Evolutionary conservation across 768 basidiomycete species (phyloP).

Genomic region (Kwoniella europaea): DNA sequence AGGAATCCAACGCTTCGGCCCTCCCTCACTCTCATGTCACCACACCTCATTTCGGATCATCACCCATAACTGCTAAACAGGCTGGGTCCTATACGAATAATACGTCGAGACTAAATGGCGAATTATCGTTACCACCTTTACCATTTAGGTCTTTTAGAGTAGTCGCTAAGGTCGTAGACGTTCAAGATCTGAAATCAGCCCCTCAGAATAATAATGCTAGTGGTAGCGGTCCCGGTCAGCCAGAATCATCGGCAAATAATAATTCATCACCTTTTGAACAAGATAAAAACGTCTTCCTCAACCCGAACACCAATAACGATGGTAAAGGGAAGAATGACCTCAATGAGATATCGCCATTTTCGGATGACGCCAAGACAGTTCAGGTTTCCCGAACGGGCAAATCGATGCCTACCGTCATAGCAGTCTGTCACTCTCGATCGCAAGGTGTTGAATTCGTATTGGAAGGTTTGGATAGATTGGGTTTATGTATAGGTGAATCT

Average conservation of each 20-base stretch:
- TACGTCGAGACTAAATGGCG: background rate
- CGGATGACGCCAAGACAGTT: conserved; percentile 11
- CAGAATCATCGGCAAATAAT: background rate
- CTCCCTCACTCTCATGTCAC: background rate
- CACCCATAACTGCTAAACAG: background rate
- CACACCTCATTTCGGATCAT: background rate
- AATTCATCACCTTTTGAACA: conserved; percentile 13
- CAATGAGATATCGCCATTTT: conserved; percentile 10
- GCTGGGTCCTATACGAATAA: background rate
- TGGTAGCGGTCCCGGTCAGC: too few species aligned
- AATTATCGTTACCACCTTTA: conserved; percentile 33
- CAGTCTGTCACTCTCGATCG: conserved; percentile 59
- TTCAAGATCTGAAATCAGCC: conserved; percentile 68
- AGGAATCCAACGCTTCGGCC: conserved; percentile 4
- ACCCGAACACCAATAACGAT: background rate
- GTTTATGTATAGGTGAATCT: conserved; percentile 64
- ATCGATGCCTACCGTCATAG: conserved; percentile 64
- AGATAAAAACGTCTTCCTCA: conserved; percentile 11
- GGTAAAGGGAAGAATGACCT: background rate
- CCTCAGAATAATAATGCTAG: conserved; percentile 2
- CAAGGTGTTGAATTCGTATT: conserved; percentile 73
- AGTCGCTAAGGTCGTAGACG: conserved; percentile 73
- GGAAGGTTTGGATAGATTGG: conserved; percentile 76
- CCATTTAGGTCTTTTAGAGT: conserved; percentile 71
- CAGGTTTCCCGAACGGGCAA: conserved; percentile 65